Evolutionary conservation across 805 yeast species (phyloP).

Genomic region (Groenewaldozyma tartarivorans): DNA sequence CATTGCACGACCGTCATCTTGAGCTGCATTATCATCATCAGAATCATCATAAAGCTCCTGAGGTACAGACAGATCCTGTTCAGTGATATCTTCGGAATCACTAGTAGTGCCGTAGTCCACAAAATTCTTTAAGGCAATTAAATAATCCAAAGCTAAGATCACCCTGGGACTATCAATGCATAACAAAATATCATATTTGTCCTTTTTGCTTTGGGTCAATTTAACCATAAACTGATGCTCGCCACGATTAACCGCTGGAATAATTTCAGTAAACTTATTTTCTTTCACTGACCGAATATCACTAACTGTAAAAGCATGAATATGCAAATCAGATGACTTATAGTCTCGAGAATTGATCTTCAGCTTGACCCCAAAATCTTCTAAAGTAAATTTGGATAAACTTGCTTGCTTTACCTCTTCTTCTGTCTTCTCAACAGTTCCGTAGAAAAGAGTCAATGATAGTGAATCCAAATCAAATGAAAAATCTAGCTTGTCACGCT

Average conservation of each 20-base stretch:
- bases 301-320: conserved; percentile 65
- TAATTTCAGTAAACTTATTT: conserved; percentile 69
- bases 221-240: conserved; percentile 64
- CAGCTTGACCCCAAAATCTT: conserved; percentile 45
- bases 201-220: conserved; percentile 22
- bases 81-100: conserved; percentile 9
- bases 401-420: conserved; percentile 24
- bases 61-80: conserved; percentile 1
- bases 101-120: conserved; percentile 38
- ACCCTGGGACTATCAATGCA: conserved; percentile 74
- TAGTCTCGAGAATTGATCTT: conserved; percentile 45
- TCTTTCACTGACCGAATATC: conserved; percentile 57
- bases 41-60: conserved; percentile 3
- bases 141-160: conserved; percentile 76
- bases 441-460: conserved; percentile 38
- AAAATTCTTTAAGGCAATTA: conserved; percentile 65
- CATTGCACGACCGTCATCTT: conserved; percentile 4
- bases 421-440: conserved; percentile 17
- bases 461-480: conserved; percentile 52
- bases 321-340: conserved; percentile 48
- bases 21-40: conserved; percentile 8
- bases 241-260: conserved; percentile 57
- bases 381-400: conserved; percentile 51
- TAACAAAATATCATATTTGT: conserved; percentile 41
- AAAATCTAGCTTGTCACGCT: conserved; percentile 28